Percentiles rank a stretch among this genome's conserved stretches.
phyloP scores from a whole-genome alignment of 441 rosid species.

The Pelargonium cotyledonis region DNA sequence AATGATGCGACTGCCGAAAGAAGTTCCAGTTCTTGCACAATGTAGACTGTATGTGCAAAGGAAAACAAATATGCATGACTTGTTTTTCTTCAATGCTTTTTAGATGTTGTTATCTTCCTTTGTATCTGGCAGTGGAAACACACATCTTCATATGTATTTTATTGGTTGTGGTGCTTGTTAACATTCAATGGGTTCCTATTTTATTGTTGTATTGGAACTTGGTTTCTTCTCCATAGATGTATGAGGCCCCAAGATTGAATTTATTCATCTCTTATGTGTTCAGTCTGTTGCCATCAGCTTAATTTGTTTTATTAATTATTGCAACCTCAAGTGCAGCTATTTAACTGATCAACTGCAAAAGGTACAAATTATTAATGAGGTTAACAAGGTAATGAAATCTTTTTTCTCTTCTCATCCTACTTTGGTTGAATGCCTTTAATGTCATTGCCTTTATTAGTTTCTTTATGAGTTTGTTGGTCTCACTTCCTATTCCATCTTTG shows the following conservation, averaged over 20 bases:
- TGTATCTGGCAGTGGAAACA: too few species aligned
- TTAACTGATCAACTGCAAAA: slow-evolving; percentile 79
- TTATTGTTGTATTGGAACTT: neutral
- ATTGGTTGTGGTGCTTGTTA: neutral
- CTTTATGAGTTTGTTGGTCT: slow-evolving; percentile 1
- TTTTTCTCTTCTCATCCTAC: neutral
- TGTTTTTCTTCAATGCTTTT: neutral
- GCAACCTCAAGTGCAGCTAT: slow-evolving; percentile 43
- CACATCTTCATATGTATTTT: neutral
- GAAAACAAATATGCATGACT: neutral
- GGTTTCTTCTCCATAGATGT: neutral
- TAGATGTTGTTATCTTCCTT: neutral
- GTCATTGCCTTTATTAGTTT: neutral
- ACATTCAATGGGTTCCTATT: neutral
- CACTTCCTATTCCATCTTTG: slow-evolving; percentile 17
- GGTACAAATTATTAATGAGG: slow-evolving; percentile 65
- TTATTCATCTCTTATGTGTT: neutral
- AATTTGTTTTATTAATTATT: slow-evolving; percentile 8
- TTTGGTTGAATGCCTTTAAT: slow-evolving; percentile 1
- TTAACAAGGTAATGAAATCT: slow-evolving; percentile 55
- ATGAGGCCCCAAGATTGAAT: neutral
- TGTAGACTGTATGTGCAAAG: slow-evolving; percentile 2
- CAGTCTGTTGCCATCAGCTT: neutral
- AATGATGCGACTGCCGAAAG: neutral
- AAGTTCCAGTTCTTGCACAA: neutral